Evolutionary conservation across 257 asterid species (phyloP).

Genomic region (Solanum sitiens): DNA sequence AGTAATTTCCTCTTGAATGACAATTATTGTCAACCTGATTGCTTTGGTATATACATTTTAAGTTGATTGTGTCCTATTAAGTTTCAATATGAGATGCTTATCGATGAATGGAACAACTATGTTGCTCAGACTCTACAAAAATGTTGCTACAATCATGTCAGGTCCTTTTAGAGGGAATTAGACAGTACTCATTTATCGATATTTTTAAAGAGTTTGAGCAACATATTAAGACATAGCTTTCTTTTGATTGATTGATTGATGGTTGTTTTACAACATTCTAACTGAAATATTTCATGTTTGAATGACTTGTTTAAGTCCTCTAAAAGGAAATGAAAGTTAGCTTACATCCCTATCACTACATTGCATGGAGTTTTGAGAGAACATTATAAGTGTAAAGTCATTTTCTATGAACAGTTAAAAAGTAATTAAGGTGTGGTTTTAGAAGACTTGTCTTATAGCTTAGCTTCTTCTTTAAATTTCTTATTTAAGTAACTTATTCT

Average conservation of each 20-base stretch:
- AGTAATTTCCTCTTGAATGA: neutral
- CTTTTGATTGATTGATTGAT: neutral
- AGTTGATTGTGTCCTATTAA: constrained; percentile 12
- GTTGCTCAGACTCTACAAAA: neutral
- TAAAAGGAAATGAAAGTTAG: neutral
- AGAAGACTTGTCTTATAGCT: neutral
- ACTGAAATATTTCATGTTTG: neutral
- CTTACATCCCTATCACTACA: constrained; percentile 33
- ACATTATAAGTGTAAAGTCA: constrained; percentile 20
- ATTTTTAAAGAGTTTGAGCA: neutral
- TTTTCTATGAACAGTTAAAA: constrained; percentile 14
- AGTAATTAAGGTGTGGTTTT: neutral
- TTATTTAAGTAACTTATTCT: neutral
- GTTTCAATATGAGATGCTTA: neutral
- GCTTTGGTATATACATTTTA: neutral
- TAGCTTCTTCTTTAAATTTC: neutral
- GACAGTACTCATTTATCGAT: neutral
- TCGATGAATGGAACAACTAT: neutral
- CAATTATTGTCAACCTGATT: neutral
- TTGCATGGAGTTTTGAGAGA: constrained; percentile 23
- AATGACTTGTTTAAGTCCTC: neutral
- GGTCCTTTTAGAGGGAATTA: neutral
- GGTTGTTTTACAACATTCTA: constrained; percentile 7
- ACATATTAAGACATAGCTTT: neutral
- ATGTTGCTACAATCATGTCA: neutral